These are phyloP conservation scores for Delitschia confertaspora DNA, from an alignment of 495 filamentous ascomycete species.

Conservation along the genomic window DNA sequence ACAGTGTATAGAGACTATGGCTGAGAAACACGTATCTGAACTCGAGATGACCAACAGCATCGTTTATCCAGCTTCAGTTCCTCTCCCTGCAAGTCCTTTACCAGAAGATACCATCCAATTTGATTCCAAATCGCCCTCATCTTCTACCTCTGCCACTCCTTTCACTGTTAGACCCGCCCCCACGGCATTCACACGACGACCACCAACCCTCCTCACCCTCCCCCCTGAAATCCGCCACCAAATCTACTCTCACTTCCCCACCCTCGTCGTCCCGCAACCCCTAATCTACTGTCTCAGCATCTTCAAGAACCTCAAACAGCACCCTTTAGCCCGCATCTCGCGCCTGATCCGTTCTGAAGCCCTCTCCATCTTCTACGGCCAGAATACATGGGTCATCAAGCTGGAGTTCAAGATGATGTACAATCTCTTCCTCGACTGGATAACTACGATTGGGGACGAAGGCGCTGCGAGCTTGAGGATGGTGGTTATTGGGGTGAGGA, in stretches of 20 bases:
- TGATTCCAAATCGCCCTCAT: not conserved
- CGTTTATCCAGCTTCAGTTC: too few species aligned
- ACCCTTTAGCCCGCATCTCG: constrained; percentile 23
- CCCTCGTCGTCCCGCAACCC: constrained; percentile 21
- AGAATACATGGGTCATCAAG: constrained; percentile 29
- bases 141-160: not conserved
- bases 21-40: not conserved
- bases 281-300: constrained; percentile 30
- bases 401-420: constrained; percentile 28
- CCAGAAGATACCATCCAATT: not conserved
- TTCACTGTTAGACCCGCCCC: not conserved
- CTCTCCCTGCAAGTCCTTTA: too few species aligned
- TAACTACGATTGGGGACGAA: constrained; percentile 11
- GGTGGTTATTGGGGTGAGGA: constrained; percentile 15
- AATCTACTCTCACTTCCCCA: constrained; percentile 25
- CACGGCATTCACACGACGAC: not conserved
- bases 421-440: constrained; percentile 25
- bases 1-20: too few species aligned
- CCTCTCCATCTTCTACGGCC: constrained; percentile 27
- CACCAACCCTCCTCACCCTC: constrained; percentile 13
- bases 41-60: too few species aligned
- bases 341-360: constrained; percentile 23
- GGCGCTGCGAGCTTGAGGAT: constrained; percentile 10
- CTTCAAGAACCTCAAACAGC: constrained; percentile 22
- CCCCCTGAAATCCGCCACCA: constrained; percentile 26